phyloP scores from a whole-genome alignment of 2,329 filamentous ascomycete genomes.

The Fusarium irregulare region DNA sequence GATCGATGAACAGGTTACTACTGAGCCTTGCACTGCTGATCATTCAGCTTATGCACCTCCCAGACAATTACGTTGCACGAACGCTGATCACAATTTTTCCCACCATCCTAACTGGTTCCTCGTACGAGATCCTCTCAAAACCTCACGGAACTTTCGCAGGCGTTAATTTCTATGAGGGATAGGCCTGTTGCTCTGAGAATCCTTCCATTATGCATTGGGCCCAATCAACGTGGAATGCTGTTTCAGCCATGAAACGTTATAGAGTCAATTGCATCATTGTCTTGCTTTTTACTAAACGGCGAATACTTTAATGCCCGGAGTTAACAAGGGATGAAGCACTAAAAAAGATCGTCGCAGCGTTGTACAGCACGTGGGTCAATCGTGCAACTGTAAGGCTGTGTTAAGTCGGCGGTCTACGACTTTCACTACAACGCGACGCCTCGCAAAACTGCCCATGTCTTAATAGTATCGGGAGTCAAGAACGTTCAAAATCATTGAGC shows the following conservation, averaged over 20 bases:
- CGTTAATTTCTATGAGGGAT: neutral
- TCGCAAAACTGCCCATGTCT: accelerated
- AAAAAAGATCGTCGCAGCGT: conserved; percentile 21
- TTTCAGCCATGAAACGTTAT: neutral
- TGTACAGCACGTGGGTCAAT: conserved; percentile 18
- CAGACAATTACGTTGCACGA: neutral
- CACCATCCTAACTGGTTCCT: neutral
- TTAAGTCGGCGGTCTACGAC: neutral
- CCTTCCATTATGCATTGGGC: neutral
- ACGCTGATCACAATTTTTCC: conserved; percentile 12
- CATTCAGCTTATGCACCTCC: neutral
- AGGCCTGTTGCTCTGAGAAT: neutral
- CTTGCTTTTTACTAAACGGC: neutral
- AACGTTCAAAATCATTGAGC: no score
- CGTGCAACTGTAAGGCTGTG: neutral
- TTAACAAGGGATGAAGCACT: neutral
- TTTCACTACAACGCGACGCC: neutral
- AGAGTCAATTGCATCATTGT: conserved; percentile 16
- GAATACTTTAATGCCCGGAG: neutral
- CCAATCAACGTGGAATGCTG: neutral
- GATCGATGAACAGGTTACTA: neutral
- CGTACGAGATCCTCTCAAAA: neutral
- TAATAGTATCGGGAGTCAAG: no score
- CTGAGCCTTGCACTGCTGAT: neutral
- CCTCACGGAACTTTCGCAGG: neutral